phyloP scores from a whole-genome alignment of 192 early-diverging fungal species.

The Irineochytrium annulatum region DNA sequence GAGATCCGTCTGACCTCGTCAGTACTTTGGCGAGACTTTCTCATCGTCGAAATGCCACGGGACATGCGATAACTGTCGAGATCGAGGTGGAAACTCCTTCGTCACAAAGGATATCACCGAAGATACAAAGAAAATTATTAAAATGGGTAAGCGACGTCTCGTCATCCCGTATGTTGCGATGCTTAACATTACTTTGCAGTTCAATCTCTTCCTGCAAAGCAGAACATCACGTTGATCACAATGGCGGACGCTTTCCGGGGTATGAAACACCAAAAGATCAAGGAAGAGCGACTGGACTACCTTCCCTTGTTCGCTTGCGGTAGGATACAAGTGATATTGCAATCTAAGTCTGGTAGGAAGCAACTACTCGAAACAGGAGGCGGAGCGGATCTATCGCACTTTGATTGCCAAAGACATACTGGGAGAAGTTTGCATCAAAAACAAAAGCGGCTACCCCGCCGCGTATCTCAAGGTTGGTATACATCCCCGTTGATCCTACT shows the following conservation, averaged over 20 bases:
- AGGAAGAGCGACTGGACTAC: slow-evolving; percentile 44
- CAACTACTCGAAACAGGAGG: not conserved
- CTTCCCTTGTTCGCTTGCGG: slow-evolving; percentile 55
- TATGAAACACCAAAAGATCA: slow-evolving; percentile 49
- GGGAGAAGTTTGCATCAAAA: not conserved
- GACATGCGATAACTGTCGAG: slow-evolving; percentile 86
- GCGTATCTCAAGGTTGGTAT: not conserved
- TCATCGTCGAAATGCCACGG: slow-evolving; percentile 56
- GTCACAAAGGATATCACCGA: slow-evolving; percentile 51
- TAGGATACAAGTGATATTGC: slow-evolving; percentile 18
- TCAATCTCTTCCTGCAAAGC: slow-evolving; percentile 9
- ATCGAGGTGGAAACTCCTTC: slow-evolving; percentile 11
- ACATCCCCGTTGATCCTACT: not conserved
- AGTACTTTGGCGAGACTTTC: slow-evolving; percentile 88
- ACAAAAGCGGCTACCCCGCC: not conserved
- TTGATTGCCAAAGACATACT: not conserved
- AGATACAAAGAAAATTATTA: slow-evolving; percentile 46
- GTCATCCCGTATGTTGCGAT: not conserved
- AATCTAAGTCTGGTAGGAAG: not conserved
- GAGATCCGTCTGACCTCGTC: not conserved
- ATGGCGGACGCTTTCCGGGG: slow-evolving; percentile 76
- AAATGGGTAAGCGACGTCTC: slow-evolving; percentile 34
- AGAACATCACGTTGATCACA: slow-evolving; percentile 64
- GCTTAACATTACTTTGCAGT: slow-evolving; percentile 8
- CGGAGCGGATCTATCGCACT: not conserved